Evolutionary conservation across 2,329 filamentous ascomycete genomes (phyloP), one percentile per base, ranked within the genome.

Genomic region (Neonectria faginata): DNA sequence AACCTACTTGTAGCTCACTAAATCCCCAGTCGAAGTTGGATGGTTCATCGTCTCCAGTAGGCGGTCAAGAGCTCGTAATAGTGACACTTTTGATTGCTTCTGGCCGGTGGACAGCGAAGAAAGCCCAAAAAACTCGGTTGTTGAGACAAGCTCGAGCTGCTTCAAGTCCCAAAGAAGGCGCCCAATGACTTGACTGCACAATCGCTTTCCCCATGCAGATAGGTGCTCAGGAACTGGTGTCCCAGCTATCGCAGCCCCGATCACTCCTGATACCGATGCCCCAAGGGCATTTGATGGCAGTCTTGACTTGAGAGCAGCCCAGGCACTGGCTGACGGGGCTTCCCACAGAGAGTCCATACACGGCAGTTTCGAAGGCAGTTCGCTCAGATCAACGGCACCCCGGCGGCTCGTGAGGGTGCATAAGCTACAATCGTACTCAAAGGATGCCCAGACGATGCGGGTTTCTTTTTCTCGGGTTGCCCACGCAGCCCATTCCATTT

Each of bases 341-440:
- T 76, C 70, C 72, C 75, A 78, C 1, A 78, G 57, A 9, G 66
- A 64, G 18, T 78, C 75, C 9, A 65, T 57, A 42, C 73, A 78
- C 1, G 76, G 76, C 9, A 78, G 56, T 6, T 61, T 68, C 2
- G 64, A 36, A 1, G 76, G 76, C 20, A 78, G 66, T 64, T 77
- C 73, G 22, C 69, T 70, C 10, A 77, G 60, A 47, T 75, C 73
- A 5, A 78, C 72, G 4, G 71, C 71, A 16, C 72, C 73, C 3
- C 74, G 74, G 1, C 73, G 69, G 41, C 69, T 71, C 0, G 74
- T 77, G 22, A 78, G 64, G 3, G 75, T 76, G 42, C 69, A 74
- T 5, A 76, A 57, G n/a, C 70, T 76, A 64, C 75, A 78, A 62
- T 78, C 75, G 36, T 76, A 76, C 48, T 78, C 75, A 33, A 78